phyloP scores from a whole-genome alignment of 2,329 filamentous ascomycete genomes.

The Macrophomina phaseolina region DNA sequence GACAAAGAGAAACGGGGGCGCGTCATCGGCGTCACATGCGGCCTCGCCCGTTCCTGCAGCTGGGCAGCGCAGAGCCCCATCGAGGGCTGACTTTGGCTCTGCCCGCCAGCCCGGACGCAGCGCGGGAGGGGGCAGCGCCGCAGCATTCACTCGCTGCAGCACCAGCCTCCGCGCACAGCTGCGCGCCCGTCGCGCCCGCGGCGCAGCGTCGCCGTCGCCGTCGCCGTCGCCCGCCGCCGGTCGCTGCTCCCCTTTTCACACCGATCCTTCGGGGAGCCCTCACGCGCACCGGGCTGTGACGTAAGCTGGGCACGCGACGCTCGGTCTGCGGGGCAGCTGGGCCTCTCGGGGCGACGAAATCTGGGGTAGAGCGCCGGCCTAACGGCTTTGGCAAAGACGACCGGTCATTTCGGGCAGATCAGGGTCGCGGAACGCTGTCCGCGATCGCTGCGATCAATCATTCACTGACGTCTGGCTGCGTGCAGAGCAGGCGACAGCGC shows the following conservation, averaged over 20 bases:
- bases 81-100: conserved; percentile 2
- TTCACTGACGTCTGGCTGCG: background rate
- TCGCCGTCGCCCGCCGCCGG: background rate
- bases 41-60: conserved; percentile 8
- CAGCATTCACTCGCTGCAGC: background rate
- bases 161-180: background rate
- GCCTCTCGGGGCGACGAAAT: conserved; percentile 8
- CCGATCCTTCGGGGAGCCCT: conserved; percentile 12
- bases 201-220: background rate
- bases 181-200: background rate
- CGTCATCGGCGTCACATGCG: conserved; percentile 20
- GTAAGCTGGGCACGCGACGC: conserved; percentile 21
- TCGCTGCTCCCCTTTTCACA: conserved; percentile 3
- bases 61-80: conserved; percentile 3
- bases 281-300: conserved; percentile 20
- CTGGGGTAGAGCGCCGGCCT: conserved; percentile 16
- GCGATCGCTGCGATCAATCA: background rate
- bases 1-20: conserved; percentile 9
- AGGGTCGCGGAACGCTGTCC: conserved; percentile 1
- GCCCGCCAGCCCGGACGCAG: background rate
- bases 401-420: conserved; percentile 21
- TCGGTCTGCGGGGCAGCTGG: background rate
- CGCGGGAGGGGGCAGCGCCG: background rate
- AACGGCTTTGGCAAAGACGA: conserved; percentile 20
- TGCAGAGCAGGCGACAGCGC: background rate